phyloP scores from a whole-genome alignment of 2,329 filamentous ascomycete genomes.

The Ilyonectria robusta region DNA sequence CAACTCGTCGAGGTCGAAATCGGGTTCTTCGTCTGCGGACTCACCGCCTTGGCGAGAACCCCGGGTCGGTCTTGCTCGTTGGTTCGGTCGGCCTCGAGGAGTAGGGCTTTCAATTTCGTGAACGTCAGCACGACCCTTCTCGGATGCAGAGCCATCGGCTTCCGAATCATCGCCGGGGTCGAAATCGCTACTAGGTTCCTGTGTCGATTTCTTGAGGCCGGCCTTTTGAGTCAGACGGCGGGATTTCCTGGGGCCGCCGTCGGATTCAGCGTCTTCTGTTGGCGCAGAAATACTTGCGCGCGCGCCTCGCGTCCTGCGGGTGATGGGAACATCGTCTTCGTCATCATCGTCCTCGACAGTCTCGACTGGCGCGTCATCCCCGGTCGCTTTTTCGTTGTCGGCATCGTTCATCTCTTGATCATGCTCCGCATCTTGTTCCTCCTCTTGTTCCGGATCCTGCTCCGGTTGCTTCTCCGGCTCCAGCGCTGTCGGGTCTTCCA shows the following conservation, averaged over 20 bases:
- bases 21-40: slow-evolving; percentile 70
- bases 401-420: slow-evolving; percentile 36
- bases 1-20: slow-evolving; percentile 74
- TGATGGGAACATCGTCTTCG: slow-evolving; percentile 65
- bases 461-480: neutral
- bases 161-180: slow-evolving; percentile 73
- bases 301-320: slow-evolving; percentile 60
- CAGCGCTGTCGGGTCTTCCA: slow-evolving; percentile 25
- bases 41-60: slow-evolving; percentile 64
- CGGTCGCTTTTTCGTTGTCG: slow-evolving; percentile 49
- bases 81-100: slow-evolving; percentile 62
- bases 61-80: slow-evolving; percentile 60
- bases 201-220: slow-evolving; percentile 59
- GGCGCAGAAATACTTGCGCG: slow-evolving; percentile 51
- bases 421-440: slow-evolving; percentile 43
- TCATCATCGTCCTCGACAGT: slow-evolving; percentile 58
- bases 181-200: slow-evolving; percentile 73
- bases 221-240: slow-evolving; percentile 65
- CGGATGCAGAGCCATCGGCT: slow-evolving; percentile 63
- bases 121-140: slow-evolving; percentile 56
- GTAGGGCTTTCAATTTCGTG: slow-evolving; percentile 64
- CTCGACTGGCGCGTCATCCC: slow-evolving; percentile 50
- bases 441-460: slow-evolving; percentile 39
- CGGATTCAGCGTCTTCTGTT: slow-evolving; percentile 49
- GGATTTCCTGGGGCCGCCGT: slow-evolving; percentile 51